Evolutionary conservation across 2,329 filamentous ascomycete species (phyloP).

Genomic region (Aspergillus sp.): DNA sequence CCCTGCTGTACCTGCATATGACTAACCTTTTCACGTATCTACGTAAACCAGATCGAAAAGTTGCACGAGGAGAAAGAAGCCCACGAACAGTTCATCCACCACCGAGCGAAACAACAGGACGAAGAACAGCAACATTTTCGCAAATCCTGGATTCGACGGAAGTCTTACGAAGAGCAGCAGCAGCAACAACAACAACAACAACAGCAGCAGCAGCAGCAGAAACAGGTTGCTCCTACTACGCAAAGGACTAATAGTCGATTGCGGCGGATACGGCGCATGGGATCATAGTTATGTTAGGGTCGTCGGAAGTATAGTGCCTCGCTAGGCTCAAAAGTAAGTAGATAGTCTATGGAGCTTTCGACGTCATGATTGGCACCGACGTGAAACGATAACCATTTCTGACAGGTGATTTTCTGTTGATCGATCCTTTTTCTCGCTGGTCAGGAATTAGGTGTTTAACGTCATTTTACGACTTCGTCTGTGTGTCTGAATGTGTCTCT

Average conservation of each 20-base stretch:
- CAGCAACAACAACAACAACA: background rate
- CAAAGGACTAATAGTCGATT: conserved; percentile 13
- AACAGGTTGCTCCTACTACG: background rate
- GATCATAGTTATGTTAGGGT: background rate
- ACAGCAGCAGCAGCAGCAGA: background rate
- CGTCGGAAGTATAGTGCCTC: background rate
- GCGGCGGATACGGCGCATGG: conserved; percentile 11
- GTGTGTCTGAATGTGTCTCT: background rate
- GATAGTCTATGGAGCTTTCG: background rate
- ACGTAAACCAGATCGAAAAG: conserved; percentile 28
- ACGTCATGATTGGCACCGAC: background rate
- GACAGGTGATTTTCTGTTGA: background rate
- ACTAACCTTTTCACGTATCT: background rate
- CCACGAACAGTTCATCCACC: conserved; percentile 32
- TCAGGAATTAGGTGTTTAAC: background rate
- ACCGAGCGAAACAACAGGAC: conserved; percentile 34
- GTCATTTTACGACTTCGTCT: background rate
- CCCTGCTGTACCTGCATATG: background rate
- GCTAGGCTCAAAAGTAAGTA: background rate
- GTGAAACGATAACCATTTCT: conserved; percentile 6
- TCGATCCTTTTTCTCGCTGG: background rate
- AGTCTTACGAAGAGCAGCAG: conserved; percentile 21
- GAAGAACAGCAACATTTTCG: conserved; percentile 39
- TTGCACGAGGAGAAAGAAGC: conserved; percentile 38
- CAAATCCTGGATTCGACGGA: conserved; percentile 33